A percentile compares a stretch with the other conserved stretches of the same genome.
Evolutionary conservation across 2,329 filamentous ascomycete species (phyloP).

Genomic region (Aquanectria penicillioides): DNA sequence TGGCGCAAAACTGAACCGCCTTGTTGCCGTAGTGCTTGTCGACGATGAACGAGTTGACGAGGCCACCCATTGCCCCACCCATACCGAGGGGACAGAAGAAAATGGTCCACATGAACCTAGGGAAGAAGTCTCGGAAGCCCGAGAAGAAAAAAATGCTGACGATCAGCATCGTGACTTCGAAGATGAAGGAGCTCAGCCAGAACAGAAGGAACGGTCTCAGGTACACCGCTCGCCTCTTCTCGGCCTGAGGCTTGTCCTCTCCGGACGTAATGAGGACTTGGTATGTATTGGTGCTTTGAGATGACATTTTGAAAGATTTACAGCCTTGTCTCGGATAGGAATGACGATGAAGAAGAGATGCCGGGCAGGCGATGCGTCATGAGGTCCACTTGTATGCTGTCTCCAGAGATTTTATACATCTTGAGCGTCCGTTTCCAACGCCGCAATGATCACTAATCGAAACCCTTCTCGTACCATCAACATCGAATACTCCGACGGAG

Average conservation of each 20-base stretch:
- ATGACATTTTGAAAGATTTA: background rate
- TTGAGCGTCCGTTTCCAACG: no score
- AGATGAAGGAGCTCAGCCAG: slow-evolving; percentile 23
- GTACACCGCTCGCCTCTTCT: slow-evolving; percentile 21
- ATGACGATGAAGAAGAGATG: no score
- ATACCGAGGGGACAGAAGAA: slow-evolving; percentile 15
- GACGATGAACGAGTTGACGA: slow-evolving; percentile 10
- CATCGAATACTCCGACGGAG: background rate
- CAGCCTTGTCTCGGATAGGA: no score
- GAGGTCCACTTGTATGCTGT: no score
- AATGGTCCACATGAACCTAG: slow-evolving; percentile 17
- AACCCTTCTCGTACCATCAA: no score
- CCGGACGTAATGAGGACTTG: slow-evolving; percentile 4
- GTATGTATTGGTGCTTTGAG: background rate
- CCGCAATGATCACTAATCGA: no score
- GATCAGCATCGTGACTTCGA: slow-evolving; percentile 16
- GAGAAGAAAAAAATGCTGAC: slow-evolving; percentile 17
- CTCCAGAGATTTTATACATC: no score
- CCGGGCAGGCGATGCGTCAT: no score
- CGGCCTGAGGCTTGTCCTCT: slow-evolving; percentile 7
- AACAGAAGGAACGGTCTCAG: slow-evolving; percentile 22
- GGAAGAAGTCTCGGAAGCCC: slow-evolving; percentile 6
- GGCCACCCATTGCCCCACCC: slow-evolving; percentile 14
- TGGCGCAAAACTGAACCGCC: slow-evolving; percentile 14
- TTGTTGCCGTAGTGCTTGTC: slow-evolving; percentile 13